Base-by-base conservation (phyloP, 805 yeast genomes). In the Schwanniomyces yamadae region DNA sequence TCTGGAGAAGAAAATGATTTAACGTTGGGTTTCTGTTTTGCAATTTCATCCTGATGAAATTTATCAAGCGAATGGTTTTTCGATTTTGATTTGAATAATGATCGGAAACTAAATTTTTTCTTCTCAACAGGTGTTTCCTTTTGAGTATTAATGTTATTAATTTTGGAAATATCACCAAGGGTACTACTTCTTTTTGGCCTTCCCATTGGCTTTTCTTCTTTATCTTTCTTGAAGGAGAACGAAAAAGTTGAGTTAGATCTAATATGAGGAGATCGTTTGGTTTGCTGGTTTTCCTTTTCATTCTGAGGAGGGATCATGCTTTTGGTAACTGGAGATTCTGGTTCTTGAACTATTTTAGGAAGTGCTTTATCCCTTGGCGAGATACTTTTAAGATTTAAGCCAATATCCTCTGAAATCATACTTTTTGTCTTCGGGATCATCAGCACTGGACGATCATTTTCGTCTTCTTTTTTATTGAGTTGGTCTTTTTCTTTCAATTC, bases 101-200 rank as follows among this genome's bases (percentile, higher is more conserved):
- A 54, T 31, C 55, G 59, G 50, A 68, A 62, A 28, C 69, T 61
- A 40, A 68, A 68, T 39, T 58, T 59, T 34, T 63, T 61, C 48
- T 53, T 50, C 26, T 50, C 50, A 11, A 40, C 40, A 8, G 43
- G 23, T 7, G 36, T 6, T 7, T 31, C 14, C 8, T 23, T 16
- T 16, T 23, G 20, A 13, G 26, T 26, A 13, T 18, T 5, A 4
- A 17, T 21, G 22, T 29, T 20, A 12, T 25, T n/a, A 17, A 31
- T n/a, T 15, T 26, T 28, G 4, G 51, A 28, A 16, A 54, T 35
- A 32, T 55, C 56, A 15, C 49, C 44, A 9, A 18, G n/a, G 10
- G 37, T 33, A 12, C 25, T 33, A 22, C 36, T 33, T 27, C 36
- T 29, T 21, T 42, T 51, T 30, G 43, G 54, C 20, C 26, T 34